Evolutionary conservation across 495 filamentous ascomycete genomes (phyloP).

Genomic region (Xylaria castorea): DNA sequence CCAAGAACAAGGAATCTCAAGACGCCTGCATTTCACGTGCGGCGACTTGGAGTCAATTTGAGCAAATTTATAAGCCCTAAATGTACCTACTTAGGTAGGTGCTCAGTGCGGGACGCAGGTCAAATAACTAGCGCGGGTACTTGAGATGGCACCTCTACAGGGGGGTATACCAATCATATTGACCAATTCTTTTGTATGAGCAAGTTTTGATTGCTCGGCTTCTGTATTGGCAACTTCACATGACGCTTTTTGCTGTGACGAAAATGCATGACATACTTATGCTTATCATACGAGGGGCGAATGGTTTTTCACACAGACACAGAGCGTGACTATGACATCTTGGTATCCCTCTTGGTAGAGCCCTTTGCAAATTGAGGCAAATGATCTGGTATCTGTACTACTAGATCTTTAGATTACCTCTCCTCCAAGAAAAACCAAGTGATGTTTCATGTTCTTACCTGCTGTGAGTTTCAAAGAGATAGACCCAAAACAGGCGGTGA

Average conservation of each 20-base stretch:
- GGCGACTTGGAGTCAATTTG: neutral
- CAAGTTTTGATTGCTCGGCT: neutral
- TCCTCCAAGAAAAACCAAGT: neutral
- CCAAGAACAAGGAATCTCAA: neutral
- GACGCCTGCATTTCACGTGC: neutral
- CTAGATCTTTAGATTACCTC: neutral
- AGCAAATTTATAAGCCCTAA: conserved; percentile 11
- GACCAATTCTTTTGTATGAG: neutral
- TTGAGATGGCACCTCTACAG: too few relatives aligned
- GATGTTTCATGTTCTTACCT: neutral
- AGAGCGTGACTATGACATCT: neutral
- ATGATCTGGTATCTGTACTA: neutral
- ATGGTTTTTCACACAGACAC: neutral
- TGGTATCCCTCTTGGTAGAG: neutral
- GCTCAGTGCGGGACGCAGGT: too few relatives aligned
- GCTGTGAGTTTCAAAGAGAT: neutral
- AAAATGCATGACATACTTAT: neutral
- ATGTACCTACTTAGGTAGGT: too few relatives aligned
- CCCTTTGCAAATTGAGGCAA: neutral
- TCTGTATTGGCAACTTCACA: too few relatives aligned
- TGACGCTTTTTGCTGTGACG: neutral
- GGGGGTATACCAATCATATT: neutral
- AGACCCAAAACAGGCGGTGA: too few relatives aligned
- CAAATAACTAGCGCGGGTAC: too few relatives aligned
- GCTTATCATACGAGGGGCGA: neutral